These are phyloP conservation scores for Ascosphaera aggregata DNA, from an alignment of 2,329 filamentous ascomycete genomes.

Conservation along the genomic window DNA sequence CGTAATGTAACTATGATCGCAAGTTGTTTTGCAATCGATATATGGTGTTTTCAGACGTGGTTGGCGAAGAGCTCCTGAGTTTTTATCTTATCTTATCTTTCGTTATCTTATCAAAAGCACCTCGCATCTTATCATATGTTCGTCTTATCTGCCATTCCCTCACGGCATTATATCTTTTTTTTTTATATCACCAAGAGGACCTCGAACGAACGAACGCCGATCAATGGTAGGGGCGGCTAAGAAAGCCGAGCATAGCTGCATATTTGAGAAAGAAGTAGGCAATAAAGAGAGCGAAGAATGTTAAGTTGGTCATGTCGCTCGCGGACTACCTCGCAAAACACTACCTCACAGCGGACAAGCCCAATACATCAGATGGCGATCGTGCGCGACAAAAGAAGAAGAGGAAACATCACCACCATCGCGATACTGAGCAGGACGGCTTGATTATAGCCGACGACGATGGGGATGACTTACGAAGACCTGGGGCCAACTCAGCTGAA, in stretches of 20 bases:
- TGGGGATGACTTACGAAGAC: constrained; percentile 13
- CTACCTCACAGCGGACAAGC: constrained; percentile 49
- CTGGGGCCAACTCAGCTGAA: constrained; percentile 8
- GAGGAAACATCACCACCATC: constrained; percentile 30
- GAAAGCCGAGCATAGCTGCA: too few species aligned
- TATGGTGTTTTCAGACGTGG: not conserved
- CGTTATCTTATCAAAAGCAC: not conserved
- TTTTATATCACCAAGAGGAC: too few species aligned
- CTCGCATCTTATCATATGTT: not conserved
- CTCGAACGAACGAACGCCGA: too few species aligned
- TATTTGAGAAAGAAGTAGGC: too few species aligned
- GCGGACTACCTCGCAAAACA: constrained; percentile 76
- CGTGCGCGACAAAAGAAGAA: constrained; percentile 33
- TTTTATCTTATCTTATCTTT: not conserved
- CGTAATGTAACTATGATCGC: too few species aligned
- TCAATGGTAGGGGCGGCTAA: too few species aligned
- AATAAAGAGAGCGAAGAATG: too few species aligned
- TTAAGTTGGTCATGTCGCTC: constrained; percentile 27
- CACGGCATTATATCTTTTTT: too few species aligned
- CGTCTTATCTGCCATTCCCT: too few species aligned
- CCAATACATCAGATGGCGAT: constrained; percentile 17
- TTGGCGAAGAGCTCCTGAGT: too few species aligned
- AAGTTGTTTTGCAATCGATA: too few species aligned
- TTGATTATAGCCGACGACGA: constrained; percentile 20
- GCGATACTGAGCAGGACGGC: constrained; percentile 19